These are phyloP conservation scores for Rhodotorula sp. DNA, from an alignment of 1,284 basidiomycete genomes.

Conservation along the genomic window DNA sequence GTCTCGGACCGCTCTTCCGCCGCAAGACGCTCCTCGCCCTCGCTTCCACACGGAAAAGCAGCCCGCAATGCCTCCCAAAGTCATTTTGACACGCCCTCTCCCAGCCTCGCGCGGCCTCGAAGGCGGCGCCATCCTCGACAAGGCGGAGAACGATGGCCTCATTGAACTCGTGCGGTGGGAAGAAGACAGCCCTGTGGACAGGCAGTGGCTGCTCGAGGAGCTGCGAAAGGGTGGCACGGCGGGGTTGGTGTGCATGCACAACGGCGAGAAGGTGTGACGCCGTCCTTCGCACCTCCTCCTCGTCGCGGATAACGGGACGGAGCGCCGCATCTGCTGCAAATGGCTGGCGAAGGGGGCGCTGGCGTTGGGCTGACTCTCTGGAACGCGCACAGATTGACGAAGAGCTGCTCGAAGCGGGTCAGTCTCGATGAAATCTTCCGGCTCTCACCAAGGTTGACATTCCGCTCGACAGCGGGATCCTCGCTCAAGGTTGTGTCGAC, in stretches of 20 bases:
- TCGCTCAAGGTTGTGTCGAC: slow-evolving; percentile 77
- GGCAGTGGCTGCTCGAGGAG: slow-evolving; percentile 76
- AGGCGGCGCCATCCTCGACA: slow-evolving; percentile 54
- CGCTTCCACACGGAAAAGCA: not conserved
- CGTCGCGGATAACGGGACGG: slow-evolving; percentile 47
- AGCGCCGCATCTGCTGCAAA: not conserved
- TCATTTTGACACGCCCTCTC: slow-evolving; percentile 66
- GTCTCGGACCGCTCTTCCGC: not conserved
- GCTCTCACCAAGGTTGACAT: not conserved
- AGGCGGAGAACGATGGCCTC: slow-evolving; percentile 53
- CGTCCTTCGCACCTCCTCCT: slow-evolving; percentile 45
- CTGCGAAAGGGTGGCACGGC: slow-evolving; percentile 57
- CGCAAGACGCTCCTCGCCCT: not conserved
- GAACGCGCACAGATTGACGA: slow-evolving; percentile 59
- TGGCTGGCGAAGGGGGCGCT: not conserved
- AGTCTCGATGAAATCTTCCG: slow-evolving; percentile 7
- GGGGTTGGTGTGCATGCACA: slow-evolving; percentile 65
- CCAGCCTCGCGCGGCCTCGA: slow-evolving; percentile 65
- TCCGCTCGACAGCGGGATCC: slow-evolving; percentile 59
- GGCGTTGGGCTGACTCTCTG: not conserved
- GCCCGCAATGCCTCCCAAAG: slow-evolving; percentile 50
- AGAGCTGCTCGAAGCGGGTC: slow-evolving; percentile 69
- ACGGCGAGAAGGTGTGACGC: slow-evolving; percentile 63
- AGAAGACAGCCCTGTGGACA: slow-evolving; percentile 62
- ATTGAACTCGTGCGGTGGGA: slow-evolving; percentile 62